phyloP scores from a whole-genome alignment of 768 basidiomycete species.

The Auricularia sp. region DNA sequence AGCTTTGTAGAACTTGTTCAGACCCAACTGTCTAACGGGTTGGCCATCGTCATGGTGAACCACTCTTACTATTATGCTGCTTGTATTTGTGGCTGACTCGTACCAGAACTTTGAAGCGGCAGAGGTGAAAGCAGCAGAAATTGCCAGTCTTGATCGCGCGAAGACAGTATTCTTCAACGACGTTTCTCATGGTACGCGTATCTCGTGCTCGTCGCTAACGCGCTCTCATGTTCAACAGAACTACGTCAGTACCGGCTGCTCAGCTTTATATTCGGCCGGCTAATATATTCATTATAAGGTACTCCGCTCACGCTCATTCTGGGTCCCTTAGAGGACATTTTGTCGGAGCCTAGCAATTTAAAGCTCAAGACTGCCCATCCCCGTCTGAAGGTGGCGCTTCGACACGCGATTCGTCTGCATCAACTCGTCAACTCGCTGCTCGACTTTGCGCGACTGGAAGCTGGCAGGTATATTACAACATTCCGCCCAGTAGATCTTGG shows the following conservation, averaged over 20 bases:
- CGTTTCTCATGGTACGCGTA: neutral
- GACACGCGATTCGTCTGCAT: neutral
- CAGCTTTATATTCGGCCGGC: neutral
- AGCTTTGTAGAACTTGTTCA: neutral
- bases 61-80: too few relatives aligned
- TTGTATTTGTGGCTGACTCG: too few relatives aligned
- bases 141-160: neutral
- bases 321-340: neutral
- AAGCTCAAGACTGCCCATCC: neutral
- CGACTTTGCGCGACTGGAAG: neutral
- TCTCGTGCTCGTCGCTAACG: neutral
- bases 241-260: neutral
- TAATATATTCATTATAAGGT: neutral
- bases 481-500: neutral
- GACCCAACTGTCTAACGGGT: neutral
- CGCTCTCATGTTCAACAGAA: neutral
- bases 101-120: neutral
- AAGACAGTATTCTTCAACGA: neutral
- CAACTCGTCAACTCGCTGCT: neutral
- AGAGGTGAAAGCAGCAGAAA: neutral
- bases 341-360: neutral
- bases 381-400: neutral
- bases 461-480: neutral
- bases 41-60: neutral
- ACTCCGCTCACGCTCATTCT: neutral